Percentiles rank a stretch among this genome's conserved stretches.
These are phyloP conservation scores for Saturnispora mendoncae DNA, from an alignment of 805 yeast species.

Conservation along the genomic window DNA sequence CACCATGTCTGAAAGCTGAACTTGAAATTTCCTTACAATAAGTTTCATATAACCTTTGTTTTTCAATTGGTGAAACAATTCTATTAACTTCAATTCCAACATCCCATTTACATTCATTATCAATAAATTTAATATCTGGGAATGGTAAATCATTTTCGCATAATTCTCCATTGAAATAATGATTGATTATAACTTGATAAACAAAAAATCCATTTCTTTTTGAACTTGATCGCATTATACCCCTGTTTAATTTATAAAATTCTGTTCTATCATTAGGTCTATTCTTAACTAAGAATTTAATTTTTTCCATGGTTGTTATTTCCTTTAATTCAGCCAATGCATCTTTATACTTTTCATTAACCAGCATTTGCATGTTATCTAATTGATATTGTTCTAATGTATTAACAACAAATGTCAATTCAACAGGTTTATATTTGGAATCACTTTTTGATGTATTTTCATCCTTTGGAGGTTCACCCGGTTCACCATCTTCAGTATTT, in stretches of 20 bases:
- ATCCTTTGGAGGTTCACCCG: not conserved
- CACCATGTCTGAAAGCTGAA: constrained; percentile 9
- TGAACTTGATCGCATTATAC: constrained; percentile 13
- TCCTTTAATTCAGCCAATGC: constrained; percentile 4
- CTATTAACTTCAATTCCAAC: constrained; percentile 20
- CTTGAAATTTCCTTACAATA: constrained; percentile 13
- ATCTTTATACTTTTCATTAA: constrained; percentile 15
- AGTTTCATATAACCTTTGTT: constrained; percentile 12
- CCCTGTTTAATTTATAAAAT: constrained; percentile 16
- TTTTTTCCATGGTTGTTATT: constrained; percentile 16
- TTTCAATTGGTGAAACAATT: constrained; percentile 12
- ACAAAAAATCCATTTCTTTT: constrained; percentile 25
- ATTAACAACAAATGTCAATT: constrained; percentile 13
- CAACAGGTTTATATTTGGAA: constrained; percentile 2
- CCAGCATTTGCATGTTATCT: constrained; percentile 15
- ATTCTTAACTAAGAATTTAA: constrained; percentile 18
- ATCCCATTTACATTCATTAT: constrained; percentile 21
- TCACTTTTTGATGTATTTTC: not conserved
- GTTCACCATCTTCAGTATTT: not conserved
- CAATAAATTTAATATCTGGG: constrained; percentile 24
- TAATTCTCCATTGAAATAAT: constrained; percentile 29
- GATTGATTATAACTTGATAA: constrained; percentile 30
- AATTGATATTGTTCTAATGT: constrained; percentile 9
- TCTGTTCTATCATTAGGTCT: constrained; percentile 13
- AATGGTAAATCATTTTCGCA: constrained; percentile 21